Conservation (phyloP, 441 rosid genomes). For the Metrosideros polymorpha region DNA sequence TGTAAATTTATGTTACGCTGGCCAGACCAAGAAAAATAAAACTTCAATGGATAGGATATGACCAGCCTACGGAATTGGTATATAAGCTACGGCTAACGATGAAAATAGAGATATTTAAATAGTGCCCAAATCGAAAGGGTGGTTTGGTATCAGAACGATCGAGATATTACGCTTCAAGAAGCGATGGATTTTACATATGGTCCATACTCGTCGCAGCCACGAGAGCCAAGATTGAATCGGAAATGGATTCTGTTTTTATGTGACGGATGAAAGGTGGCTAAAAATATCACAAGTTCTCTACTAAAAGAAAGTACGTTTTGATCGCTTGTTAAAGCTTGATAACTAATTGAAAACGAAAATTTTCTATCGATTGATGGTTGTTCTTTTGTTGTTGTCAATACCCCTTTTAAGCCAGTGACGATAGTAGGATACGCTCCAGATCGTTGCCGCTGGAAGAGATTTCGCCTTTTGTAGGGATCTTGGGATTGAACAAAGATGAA, state of each 20-base stretch:
- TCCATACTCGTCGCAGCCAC: not conserved
- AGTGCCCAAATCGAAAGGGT: not conserved
- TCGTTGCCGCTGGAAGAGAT: too few relatives aligned
- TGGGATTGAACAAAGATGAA: too few relatives aligned
- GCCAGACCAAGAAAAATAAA: not conserved
- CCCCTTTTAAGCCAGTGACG: too few relatives aligned
- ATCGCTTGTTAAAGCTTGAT: too few relatives aligned
- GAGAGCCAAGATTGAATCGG: not conserved
- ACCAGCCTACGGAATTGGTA: not conserved
- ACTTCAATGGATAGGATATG: not conserved
- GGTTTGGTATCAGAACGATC: not conserved
- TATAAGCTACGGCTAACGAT: not conserved
- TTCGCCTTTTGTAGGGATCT: too few relatives aligned
- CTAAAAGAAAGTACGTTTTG: too few relatives aligned
- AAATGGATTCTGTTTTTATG: not conserved
- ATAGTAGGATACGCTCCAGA: too few relatives aligned
- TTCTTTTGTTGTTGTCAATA: too few relatives aligned
- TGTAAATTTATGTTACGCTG: not conserved
- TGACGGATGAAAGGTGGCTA: too few relatives aligned
- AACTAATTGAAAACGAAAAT: too few relatives aligned
- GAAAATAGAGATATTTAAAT: not conserved
- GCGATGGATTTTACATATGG: not conserved
- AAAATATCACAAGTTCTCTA: too few relatives aligned
- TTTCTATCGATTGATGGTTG: too few relatives aligned
- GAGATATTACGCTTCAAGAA: fast-evolving